Evolutionary conservation across 1,284 basidiomycete genomes (phyloP).

Genomic region (Papiliotrema nemorosa): DNA sequence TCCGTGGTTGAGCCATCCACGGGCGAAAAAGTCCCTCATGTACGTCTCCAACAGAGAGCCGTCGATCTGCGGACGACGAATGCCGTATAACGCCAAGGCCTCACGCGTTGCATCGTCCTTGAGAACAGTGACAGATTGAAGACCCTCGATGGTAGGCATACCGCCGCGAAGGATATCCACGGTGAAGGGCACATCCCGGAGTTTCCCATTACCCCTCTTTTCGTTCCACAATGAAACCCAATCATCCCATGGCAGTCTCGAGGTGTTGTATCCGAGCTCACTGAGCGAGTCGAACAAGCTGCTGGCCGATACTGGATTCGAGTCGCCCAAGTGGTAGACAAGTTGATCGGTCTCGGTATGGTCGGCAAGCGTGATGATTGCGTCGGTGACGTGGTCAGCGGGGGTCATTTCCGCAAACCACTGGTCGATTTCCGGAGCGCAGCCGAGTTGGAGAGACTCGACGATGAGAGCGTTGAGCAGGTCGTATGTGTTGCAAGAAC

Average conservation of each 20-base stretch:
- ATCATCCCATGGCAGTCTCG: slow-evolving; percentile 27
- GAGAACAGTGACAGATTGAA: slow-evolving; percentile 30
- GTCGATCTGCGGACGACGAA: slow-evolving; percentile 31
- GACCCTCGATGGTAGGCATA: slow-evolving; percentile 32
- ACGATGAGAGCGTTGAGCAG: slow-evolving; percentile 39
- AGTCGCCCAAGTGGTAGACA: slow-evolving; percentile 39
- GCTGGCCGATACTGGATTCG: slow-evolving; percentile 27
- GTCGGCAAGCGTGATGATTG: slow-evolving; percentile 29
- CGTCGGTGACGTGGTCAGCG: slow-evolving; percentile 36
- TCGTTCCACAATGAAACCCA: slow-evolving; percentile 38
- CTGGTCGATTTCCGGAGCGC: slow-evolving; percentile 30
- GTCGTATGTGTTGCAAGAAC: slow-evolving; percentile 40
- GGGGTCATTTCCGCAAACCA: slow-evolving; percentile 43
- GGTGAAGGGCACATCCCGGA: slow-evolving; percentile 23
- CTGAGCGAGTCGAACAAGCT: slow-evolving; percentile 31
- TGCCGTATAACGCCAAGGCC: slow-evolving; percentile 14
- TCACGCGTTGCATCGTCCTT: slow-evolving; percentile 34
- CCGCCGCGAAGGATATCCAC: slow-evolving; percentile 35
- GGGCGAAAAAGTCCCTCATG: slow-evolving; percentile 35
- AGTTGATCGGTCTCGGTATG: slow-evolving; percentile 26
- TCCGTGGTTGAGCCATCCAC: slow-evolving; percentile 33
- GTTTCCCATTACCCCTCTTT: slow-evolving; percentile 22
- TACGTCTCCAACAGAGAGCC: slow-evolving; percentile 33
- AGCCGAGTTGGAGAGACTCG: slow-evolving; percentile 37
- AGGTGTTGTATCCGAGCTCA: slow-evolving; percentile 33